Evolutionary conservation across 2,329 filamentous ascomycete genomes (phyloP).

Genomic region (Didymella pomorum): DNA sequence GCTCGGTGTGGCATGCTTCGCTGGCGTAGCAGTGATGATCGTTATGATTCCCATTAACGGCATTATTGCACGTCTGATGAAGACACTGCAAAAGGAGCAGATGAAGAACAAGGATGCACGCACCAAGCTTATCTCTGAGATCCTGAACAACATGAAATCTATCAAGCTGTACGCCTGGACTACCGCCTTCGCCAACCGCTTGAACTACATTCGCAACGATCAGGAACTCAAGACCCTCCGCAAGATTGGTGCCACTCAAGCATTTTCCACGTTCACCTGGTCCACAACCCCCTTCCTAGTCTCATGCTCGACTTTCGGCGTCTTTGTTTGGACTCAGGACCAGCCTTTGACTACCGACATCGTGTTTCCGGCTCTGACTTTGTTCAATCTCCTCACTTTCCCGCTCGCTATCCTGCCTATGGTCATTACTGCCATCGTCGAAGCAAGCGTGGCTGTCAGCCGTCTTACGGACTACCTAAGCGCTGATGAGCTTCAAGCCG

Average conservation of each 20-base stretch:
- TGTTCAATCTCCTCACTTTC: slow-evolving; percentile 97
- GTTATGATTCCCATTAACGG: slow-evolving; percentile 97
- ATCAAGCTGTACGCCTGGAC: slow-evolving; percentile 99
- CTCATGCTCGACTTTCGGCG: slow-evolving; percentile 93
- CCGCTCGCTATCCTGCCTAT: slow-evolving; percentile 93
- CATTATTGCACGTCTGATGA: slow-evolving; percentile 90
- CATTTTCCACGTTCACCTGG: slow-evolving; percentile 97
- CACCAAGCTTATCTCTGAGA: slow-evolving; percentile 93
- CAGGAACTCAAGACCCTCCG: slow-evolving; percentile 93
- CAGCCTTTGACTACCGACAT: slow-evolving; percentile 89
- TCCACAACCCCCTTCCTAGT: slow-evolving; percentile 96
- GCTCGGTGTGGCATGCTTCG: slow-evolving; percentile 94
- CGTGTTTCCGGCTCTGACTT: slow-evolving; percentile 88
- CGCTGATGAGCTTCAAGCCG: slow-evolving; percentile 87
- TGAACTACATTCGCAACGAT: slow-evolving; percentile 96
- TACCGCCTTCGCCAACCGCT: slow-evolving; percentile 94
- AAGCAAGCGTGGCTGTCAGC: slow-evolving; percentile 89
- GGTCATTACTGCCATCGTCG: slow-evolving; percentile 96
- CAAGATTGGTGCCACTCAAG: slow-evolving; percentile 93
- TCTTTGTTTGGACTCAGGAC: slow-evolving; percentile 87
- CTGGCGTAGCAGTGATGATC: slow-evolving; percentile 93
- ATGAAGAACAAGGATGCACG: slow-evolving; percentile 99
- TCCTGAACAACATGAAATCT: slow-evolving; percentile 99
- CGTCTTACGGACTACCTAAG: slow-evolving; percentile 85
- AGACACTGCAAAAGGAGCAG: slow-evolving; percentile 90